Conservation (phyloP, 2,329 filamentous ascomycete genomes). For the Phyllosticta capitalensis region DNA sequence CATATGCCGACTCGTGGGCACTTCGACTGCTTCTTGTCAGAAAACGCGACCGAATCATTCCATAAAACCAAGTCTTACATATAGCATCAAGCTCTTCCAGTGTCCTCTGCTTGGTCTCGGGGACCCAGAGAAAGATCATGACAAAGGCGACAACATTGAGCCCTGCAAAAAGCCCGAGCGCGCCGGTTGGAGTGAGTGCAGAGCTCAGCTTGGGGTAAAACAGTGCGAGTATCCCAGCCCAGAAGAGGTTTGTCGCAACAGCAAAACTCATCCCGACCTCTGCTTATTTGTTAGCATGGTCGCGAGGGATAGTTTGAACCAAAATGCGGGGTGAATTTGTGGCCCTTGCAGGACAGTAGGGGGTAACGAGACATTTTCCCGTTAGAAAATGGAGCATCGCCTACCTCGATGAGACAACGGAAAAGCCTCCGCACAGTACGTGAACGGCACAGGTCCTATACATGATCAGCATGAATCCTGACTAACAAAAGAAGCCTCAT, state of each 20-base stretch:
- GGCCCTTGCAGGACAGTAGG: not conserved
- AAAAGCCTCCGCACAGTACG: conserved; percentile 35
- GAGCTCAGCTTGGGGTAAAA: conserved; percentile 30
- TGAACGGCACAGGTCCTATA: conserved; percentile 30
- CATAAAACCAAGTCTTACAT: conserved; percentile 5
- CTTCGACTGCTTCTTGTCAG: conserved; percentile 24
- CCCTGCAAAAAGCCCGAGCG: conserved; percentile 31
- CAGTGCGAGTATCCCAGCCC: conserved; percentile 30
- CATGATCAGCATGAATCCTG: not conserved
- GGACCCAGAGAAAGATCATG: conserved; percentile 24
- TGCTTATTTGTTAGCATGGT: not conserved
- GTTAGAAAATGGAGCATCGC: too few species aligned
- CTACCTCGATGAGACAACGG: conserved; percentile 21
- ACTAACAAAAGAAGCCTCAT: not conserved
- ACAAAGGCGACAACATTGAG: conserved; percentile 21
- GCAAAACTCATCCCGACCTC: conserved; percentile 34
- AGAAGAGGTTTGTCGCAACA: conserved; percentile 32
- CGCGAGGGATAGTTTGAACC: not conserved
- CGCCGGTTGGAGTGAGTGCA: conserved; percentile 26
- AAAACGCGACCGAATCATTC: not conserved
- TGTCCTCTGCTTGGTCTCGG: conserved; percentile 24
- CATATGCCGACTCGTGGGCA: conserved; percentile 32
- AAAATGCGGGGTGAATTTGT: not conserved
- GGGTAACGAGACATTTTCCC: too few species aligned
- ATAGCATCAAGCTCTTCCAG: conserved; percentile 25